Conservation (phyloP, 1,284 basidiomycete species). For the Spongispora temasekensis region DNA sequence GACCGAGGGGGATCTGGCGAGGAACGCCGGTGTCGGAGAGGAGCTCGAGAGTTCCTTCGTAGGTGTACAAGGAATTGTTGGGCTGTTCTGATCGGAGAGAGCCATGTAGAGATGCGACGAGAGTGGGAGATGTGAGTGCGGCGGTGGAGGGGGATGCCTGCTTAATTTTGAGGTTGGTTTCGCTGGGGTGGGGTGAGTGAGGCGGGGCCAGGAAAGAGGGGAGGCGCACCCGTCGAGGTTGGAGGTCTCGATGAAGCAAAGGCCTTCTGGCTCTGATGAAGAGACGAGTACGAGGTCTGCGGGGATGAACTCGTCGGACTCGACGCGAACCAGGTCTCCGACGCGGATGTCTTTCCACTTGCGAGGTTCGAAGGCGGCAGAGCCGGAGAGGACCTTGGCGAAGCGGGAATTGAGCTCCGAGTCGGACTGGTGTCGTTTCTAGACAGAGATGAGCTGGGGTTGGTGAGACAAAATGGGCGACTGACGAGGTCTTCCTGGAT, state of each 20-base stretch:
- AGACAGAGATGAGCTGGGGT: conserved; percentile 14
- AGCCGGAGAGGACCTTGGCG: conserved; percentile 74
- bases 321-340: conserved; percentile 90
- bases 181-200: conserved; percentile 48
- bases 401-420: conserved; percentile 86
- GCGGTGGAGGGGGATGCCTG: conserved; percentile 88
- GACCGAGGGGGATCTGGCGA: conserved; percentile 87
- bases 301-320: conserved; percentile 94
- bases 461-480: neutral
- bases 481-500: conserved; percentile 88
- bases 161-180: conserved; percentile 99
- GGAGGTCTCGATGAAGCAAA: conserved; percentile 97
- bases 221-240: conserved; percentile 89
- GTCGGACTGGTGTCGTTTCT: conserved; percentile 97
- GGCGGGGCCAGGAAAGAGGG: neutral
- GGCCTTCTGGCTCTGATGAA: conserved; percentile 93
- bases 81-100: conserved; percentile 93
- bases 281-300: conserved; percentile 90
- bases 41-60: conserved; percentile 83
- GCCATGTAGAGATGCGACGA: conserved; percentile 77
- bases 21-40: conserved; percentile 57
- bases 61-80: conserved; percentile 97
- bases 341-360: conserved; percentile 92
- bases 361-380: conserved; percentile 69
- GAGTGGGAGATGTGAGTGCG: conserved; percentile 73